Base-by-base conservation (phyloP, 2,329 filamentous ascomycete genomes). In the Fusarium siculi region DNA sequence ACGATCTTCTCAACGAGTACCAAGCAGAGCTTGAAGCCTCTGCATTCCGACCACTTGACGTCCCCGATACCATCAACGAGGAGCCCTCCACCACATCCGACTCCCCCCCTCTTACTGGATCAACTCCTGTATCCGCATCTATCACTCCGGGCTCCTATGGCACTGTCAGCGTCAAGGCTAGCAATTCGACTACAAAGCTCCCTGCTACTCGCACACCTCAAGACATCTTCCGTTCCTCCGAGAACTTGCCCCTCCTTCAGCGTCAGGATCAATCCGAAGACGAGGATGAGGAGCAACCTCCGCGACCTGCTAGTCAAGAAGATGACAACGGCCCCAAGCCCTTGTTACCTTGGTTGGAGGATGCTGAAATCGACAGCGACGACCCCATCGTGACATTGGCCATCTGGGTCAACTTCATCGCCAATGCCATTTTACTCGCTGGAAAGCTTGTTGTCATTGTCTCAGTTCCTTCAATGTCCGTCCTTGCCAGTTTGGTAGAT, bases 1-100 rank as follows among this genome's bases (percentile, higher is more conserved):
- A 97, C 79, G 92, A 96, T 77, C 86, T 98, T 49, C 91, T 98
- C 65, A 95, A 97, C 79, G 95, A 98, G 82, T 98, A 97, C 81
- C 91, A 82, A 40, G 81, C 91, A 72, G 85, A 92, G 72, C 85
- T 90, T 55, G 85, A 89, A 47, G 85, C 85, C 25, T 87, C 85
- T 43, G 86, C 86, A 30, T 87, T 89, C 71, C 85, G 85, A 53
- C 84, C 85, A 54, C 78, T 89, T 65, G 88, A 90, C 74, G 88
- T 94, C 11, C 93, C 94, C 4, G 86, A 89, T 37, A 95, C 93
- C 16, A 96, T 96, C 74, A 83, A 86, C n/a, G 94, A 96, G 79
- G 92, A 95, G 78, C 82, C 86, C 4, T 80, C 80, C 11, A 70
- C 66, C 8, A 59, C 80, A 7, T 72, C 79, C 36, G 76, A 76